Base-by-base conservation (phyloP, 1,284 basidiomycete genomes). In the Golubevia pallescens region DNA sequence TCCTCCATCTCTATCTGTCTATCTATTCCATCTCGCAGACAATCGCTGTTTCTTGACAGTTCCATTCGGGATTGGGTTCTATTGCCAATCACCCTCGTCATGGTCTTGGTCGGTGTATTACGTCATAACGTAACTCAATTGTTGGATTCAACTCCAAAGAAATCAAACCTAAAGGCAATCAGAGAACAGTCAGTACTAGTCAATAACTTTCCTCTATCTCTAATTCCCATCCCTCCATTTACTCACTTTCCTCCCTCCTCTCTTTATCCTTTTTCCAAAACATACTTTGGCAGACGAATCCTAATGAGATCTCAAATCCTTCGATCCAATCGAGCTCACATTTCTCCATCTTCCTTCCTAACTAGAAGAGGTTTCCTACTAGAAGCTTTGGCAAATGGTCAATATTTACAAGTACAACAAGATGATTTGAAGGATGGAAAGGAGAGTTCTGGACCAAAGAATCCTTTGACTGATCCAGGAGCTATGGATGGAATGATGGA, bases 401-500 rank as follows among this genome's bases (percentile, higher is more conserved):
- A 69, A 4, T 85, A 84, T 60, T 66, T 85, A 14, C 71, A 75
- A 38, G 72, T 73, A 20, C 75, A 77, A 57, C 57, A 58, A 10
- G 59, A 61, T 38, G n/a, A 66, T 24, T n/a, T n/a, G n/a, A 62
- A 78, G 60, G 61, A 24, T 16, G 54, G 8, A 71, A 77, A 16
- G 71, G 78, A 28, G 57, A 58, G 48, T 67, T 67, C 19, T 75
- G 78, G 48, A 65, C 80, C 87, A 19, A 73, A 71, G 48, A 89
- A 89, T 74, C 89, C 89, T 1, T 89, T 99, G 79, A 89, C 90
- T 3, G 95, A 99, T 87, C 93, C 94, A 4, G 90, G 90, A 51
- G 91, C 92, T 59, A 97, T 99, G 95, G 97, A 99, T 70, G 92
- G 92, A 28, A 97, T 99, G 94, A 97, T 99, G 95, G 90, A 95